Evolutionary conservation across 73 alveolate genomes (phyloP).

Genomic region (Paramecium sonneborni): DNA sequence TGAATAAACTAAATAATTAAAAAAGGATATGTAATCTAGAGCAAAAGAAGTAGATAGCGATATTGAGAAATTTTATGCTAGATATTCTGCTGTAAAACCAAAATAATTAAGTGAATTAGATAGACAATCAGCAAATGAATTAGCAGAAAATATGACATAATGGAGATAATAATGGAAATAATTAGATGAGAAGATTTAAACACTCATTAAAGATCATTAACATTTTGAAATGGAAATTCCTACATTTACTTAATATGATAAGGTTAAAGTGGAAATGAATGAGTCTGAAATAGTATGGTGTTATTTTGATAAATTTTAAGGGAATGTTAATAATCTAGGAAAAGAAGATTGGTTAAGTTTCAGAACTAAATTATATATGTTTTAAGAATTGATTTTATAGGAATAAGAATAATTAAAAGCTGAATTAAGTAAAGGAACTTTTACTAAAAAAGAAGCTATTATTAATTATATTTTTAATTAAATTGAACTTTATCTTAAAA

Average conservation of each 20-base stretch:
- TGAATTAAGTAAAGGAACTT: background rate
- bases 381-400: slow-evolving; percentile 76
- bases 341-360: slow-evolving; percentile 98
- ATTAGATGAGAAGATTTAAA: slow-evolving; percentile 85
- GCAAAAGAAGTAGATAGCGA: slow-evolving; percentile 82
- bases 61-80: slow-evolving; percentile 90
- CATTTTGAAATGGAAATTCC: slow-evolving; percentile 92
- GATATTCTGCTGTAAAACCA: slow-evolving; percentile 98
- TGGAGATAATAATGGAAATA: slow-evolving; percentile 93
- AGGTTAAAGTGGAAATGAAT: slow-evolving; percentile 87
- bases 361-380: slow-evolving; percentile 89
- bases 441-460: slow-evolving; percentile 77
- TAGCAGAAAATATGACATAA: slow-evolving; percentile 90
- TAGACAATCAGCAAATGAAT: slow-evolving; percentile 93
- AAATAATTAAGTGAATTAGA: slow-evolving; percentile 94
- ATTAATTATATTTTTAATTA: slow-evolving; percentile 76
- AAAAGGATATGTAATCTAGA: slow-evolving; percentile 85
- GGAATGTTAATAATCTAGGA: slow-evolving; percentile 92
- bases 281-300: slow-evolving; percentile 81
- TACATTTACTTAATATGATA: slow-evolving; percentile 82
- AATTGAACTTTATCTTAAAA: slow-evolving; percentile 85
- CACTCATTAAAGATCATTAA: slow-evolving; percentile 88
- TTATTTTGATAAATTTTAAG: slow-evolving; percentile 93
- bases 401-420: slow-evolving; percentile 25
- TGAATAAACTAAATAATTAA: slow-evolving; percentile 90